Evolutionary conservation across 1,139 yeast genomes (phyloP), one percentile per base, ranked within the genome.

Genomic region (Debaryomyces singareniensis): DNA sequence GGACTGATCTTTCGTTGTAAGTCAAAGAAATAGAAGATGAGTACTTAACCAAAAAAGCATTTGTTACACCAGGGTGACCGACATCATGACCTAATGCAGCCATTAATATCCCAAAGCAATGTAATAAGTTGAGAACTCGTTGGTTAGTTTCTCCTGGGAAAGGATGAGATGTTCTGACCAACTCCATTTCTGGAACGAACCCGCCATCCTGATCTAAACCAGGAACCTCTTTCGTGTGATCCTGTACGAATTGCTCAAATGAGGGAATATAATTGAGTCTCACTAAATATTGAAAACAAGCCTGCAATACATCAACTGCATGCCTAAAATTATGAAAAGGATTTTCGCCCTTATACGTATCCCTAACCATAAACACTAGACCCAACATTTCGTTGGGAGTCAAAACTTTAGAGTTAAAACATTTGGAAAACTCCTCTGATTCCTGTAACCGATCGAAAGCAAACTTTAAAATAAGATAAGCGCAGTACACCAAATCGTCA

Each of bases 81-180:
- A 85, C 78, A 55, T 91, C 98, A 55, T 91, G 98, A 28, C 98
- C 97, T 29, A 89, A 61, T 1, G 96, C 95, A 1, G 96, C 85
- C 15, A 87, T 66, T 26, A 85, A 65, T 16, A 86, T 58, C 1
- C 78, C 74, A 27, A 78, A 55, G 1, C 73, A 62, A 45, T 78
- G 80, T 15, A 66, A 40, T 1, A 76, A 66, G 30, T 56, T 58
- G 24, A 72, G 47, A 9, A 22, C 27, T 6, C 22, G 10, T 15
- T 25, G 10, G 27, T 9, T 14, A 6, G 14, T 13, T 7, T 23
- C 25, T 7, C 9, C 9, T 7, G 21, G 9, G 6, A n/a, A 9
- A 6, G 34, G 28, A n/a, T 18, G 21, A 7, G 7, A 7, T 9
- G 11, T 13, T 9, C 13, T n/a, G 9, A 26, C 26, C 6, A 32